Evolutionary conservation across 2,329 filamentous ascomycete genomes (phyloP), one percentile per base, ranked within the genome.

Genomic region (Colletotrichum sansevieriae): DNA sequence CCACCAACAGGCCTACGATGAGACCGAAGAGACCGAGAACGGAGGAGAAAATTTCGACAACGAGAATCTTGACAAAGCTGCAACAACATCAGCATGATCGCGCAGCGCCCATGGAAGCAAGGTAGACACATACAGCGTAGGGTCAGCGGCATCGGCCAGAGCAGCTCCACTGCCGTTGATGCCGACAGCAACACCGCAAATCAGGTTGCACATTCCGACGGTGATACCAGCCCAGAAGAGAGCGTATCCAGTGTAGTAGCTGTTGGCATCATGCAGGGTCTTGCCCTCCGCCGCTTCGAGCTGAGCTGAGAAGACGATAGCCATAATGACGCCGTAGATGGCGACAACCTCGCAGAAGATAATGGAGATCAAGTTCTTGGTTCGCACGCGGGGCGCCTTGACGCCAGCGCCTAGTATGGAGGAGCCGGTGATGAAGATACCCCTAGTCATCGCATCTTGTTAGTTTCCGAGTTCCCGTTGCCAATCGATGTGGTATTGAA

Each of bases 311-410:
- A 98, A 98, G 76, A 99, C 92, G 79, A 99, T 99, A 76, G 95
- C 92, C 94, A 99, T 99, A 83, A 99, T 99, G 82, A 99, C 95
- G 76, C 97, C 97, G 87, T 99, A 99, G 81, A 99, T 99, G 82
- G 96, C 96, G 77, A 99, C 96, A 78, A 99, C 96, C 84, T 99
- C 96, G 85, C 96, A 99, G 84, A 99, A 99, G 83, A 99, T 98
- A 82, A 99, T 99, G 76, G 95, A 98, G 80, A 99, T 98, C 78
- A 99, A 83, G 86, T 99, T 99, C 90, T 99, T 99, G 72, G 96
- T 99, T 80, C 96, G 93, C 83, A 99, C 99, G 76, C 96, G 92
- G 43, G 97, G 97, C 52, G 96, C 95, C 82, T 93, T 95, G 78
- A 99, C 96, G 84, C 96, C 96, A 75, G 93, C 96, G 77, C 97